phyloP scores from a whole-genome alignment of 257 asterid species.

The Asclepias syriaca region DNA sequence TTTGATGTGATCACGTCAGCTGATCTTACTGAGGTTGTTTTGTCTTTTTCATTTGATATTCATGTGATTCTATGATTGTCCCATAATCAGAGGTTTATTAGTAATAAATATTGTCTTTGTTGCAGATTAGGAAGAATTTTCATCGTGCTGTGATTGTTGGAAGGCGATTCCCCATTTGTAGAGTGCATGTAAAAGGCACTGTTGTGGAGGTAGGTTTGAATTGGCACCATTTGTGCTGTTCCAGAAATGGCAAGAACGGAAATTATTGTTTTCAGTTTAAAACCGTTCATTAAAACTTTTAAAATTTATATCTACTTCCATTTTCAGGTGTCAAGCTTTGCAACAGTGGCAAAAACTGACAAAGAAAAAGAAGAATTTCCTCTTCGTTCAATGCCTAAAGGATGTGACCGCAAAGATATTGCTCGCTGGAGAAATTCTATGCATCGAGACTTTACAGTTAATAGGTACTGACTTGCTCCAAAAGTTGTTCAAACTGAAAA shows the following conservation, averaged over 20 bases:
- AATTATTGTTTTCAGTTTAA: not conserved
- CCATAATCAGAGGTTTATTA: not conserved
- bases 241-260: not conserved
- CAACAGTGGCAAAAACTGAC: constrained; percentile 41
- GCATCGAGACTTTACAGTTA: constrained; percentile 86
- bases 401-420: constrained; percentile 47
- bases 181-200: constrained; percentile 46
- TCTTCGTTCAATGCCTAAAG: constrained; percentile 36
- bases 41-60: constrained; percentile 19
- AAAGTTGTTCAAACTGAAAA: not conserved
- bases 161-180: constrained; percentile 77
- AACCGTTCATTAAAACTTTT: not conserved
- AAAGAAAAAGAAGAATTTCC: constrained; percentile 19
- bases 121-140: constrained; percentile 53
- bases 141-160: constrained; percentile 56
- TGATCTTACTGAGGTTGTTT: constrained; percentile 49
- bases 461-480: constrained; percentile 42
- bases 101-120: not conserved
- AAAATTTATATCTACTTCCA: not conserved
- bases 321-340: constrained; percentile 82
- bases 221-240: not conserved
- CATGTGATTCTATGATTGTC: constrained; percentile 7
- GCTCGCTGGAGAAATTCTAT: constrained; percentile 65
- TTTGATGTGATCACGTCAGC: constrained; percentile 87
- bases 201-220: constrained; percentile 64